Evolutionary conservation across 2,329 filamentous ascomycete genomes (phyloP), one percentile per base, ranked within the genome.

Genomic region (Colletotrichum spinosum): DNA sequence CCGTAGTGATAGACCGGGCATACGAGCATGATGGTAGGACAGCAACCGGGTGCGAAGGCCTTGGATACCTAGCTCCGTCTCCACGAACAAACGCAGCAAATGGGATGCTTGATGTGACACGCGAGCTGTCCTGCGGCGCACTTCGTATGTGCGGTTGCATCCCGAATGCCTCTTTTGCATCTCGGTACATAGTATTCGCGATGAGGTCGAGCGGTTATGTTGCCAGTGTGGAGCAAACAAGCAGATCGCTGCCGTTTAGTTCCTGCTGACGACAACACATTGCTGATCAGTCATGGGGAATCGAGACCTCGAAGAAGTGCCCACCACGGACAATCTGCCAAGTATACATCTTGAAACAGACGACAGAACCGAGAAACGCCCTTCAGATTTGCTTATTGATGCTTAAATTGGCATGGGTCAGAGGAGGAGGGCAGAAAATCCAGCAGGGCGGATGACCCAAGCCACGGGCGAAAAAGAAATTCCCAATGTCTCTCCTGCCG

Each of bases 391-490:
- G 34, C 38, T 33, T 41, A 34, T 55, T 38, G 52, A 10, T 34
- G 39, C 44, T 37, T 55, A 33, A 35, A n/a, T 45, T 5, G 25
- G 25, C 25, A 25, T 25, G 25, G 25, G 25, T 25, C 25, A 25
- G 25, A 25, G 37, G 37, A 38, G 37, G 41, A 41, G 52, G 39
- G 17, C 38, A 15, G 49, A 45, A 48, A 65, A 55, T 37, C 57
- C 51, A 48, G 50, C 41, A 38, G 25, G 13, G 57, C 51, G 51
- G 63, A 10, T 57, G 53, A 65, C 52, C 48, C 35, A 62, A 62
- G 62, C 58, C 62, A 65, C 37, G 4, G 35, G 33, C 33, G 12
- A 61, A 56, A 61, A 65, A 55, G 45, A 61, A 61, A 55, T 25
- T 46, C 10, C 46, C 25, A 25, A 25, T 25, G 25, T 25, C 25